A percentile compares a stretch with the other conserved stretches of the same genome.
phyloP scores from a whole-genome alignment of 108 stramenopile genomes.

The Mediolabrus comicus region DNA sequence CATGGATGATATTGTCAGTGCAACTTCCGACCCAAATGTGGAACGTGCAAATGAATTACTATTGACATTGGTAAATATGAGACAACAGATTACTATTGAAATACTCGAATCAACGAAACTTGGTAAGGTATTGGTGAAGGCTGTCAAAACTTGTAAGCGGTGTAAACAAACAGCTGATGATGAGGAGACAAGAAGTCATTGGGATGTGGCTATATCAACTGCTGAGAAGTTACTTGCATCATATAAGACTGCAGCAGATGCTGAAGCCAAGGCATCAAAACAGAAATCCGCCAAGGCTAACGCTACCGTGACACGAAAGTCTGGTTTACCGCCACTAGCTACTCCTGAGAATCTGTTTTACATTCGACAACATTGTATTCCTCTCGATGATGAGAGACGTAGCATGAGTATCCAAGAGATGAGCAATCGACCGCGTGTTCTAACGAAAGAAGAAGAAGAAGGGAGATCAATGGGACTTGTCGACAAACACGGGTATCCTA shows the following conservation, averaged over 20 bases:
- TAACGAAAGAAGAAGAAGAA: too few relatives aligned
- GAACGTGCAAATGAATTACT: background rate
- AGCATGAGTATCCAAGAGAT: too few relatives aligned
- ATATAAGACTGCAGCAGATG: conserved; percentile 55
- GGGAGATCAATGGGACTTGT: too few relatives aligned
- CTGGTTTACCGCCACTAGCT: too few relatives aligned
- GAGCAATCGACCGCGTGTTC: too few relatives aligned
- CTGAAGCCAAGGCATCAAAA: too few relatives aligned
- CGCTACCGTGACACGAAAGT: too few relatives aligned
- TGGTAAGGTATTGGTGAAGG: conserved; percentile 50
- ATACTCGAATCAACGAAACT: conserved; percentile 52
- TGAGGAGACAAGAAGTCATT: conserved; percentile 10
- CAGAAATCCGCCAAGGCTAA: too few relatives aligned
- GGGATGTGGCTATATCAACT: conserved; percentile 28
- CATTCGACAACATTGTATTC: too few relatives aligned
- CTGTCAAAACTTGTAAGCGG: conserved; percentile 53
- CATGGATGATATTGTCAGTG: conserved; percentile 2
- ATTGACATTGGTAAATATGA: background rate
- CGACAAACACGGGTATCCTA: too few relatives aligned
- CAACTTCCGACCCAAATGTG: background rate
- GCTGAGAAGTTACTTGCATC: conserved; percentile 30
- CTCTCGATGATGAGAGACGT: too few relatives aligned
- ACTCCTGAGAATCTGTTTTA: too few relatives aligned
- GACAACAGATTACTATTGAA: conserved; percentile 27
- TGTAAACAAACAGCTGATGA: conserved; percentile 49